Conservation (phyloP, 2,329 filamentous ascomycete genomes). For the Ophidiomyces ophidiicola region DNA sequence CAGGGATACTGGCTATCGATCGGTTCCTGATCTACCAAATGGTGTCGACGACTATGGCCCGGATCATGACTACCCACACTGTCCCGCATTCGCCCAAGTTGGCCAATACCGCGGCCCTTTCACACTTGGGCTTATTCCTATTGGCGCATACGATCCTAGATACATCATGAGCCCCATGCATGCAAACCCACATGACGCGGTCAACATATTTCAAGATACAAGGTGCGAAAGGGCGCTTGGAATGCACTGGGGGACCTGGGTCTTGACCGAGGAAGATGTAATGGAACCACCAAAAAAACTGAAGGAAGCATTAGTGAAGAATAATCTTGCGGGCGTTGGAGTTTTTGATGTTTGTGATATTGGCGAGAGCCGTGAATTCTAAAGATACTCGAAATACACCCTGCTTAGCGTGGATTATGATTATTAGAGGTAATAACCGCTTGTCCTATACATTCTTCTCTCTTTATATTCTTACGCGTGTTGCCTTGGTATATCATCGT, state of each 20-base stretch:
- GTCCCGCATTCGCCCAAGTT: constrained; percentile 76
- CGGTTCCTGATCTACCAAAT: constrained; percentile 53
- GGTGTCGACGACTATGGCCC: constrained; percentile 59
- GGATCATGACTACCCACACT: constrained; percentile 55
- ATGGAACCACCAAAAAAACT: constrained; percentile 66
- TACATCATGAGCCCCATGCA: constrained; percentile 69
- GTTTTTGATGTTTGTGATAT: constrained; percentile 75
- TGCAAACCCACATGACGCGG: constrained; percentile 71
- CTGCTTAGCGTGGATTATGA: too few relatives aligned
- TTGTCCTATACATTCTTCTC: not conserved
- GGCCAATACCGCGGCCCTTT: constrained; percentile 71
- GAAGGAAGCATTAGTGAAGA: constrained; percentile 56
- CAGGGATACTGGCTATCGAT: constrained; percentile 82
- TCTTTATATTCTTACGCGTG: not conserved
- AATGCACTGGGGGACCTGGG: constrained; percentile 90
- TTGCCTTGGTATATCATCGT: too few relatives aligned
- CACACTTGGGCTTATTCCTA: constrained; percentile 82
- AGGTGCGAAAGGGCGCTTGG: constrained; percentile 64
- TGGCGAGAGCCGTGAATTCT: constrained; percentile 70
- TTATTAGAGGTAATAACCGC: too few relatives aligned
- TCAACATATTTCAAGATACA: constrained; percentile 81
- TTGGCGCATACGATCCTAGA: constrained; percentile 63
- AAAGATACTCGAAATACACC: constrained; percentile 16
- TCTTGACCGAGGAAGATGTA: constrained; percentile 72
- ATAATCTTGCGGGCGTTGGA: constrained; percentile 56